Percentiles rank a stretch among this genome's conserved stretches.
Evolutionary conservation across 75 land plant genomes (phyloP).

Genomic region (Ceratopteris richardii): DNA sequence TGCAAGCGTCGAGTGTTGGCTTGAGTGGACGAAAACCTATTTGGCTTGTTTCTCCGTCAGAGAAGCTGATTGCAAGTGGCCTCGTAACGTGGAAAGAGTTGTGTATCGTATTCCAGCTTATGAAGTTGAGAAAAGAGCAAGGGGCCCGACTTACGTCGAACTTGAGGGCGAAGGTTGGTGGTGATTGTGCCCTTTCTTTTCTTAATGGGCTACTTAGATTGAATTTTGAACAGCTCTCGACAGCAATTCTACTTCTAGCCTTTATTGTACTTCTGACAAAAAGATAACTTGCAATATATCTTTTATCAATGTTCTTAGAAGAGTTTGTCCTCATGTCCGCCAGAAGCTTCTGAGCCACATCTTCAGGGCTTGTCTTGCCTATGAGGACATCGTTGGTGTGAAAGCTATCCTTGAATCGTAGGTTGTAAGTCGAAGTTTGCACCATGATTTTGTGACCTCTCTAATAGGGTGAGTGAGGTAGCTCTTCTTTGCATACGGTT

Average conservation of each 20-base stretch:
- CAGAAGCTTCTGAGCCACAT: slow-evolving; percentile 8
- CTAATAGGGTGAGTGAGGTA: slow-evolving; percentile 34
- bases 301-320: neutral
- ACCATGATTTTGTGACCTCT: slow-evolving; percentile 16
- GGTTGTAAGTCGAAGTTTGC: slow-evolving; percentile 2
- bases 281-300: no score
- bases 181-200: neutral
- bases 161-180: neutral
- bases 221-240: neutral
- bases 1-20: neutral
- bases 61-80: neutral
- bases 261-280: no score
- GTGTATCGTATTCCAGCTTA: neutral
- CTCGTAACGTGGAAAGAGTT: no score
- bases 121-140: neutral
- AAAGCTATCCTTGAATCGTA: slow-evolving; percentile 3
- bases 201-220: neutral
- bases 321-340: slow-evolving; percentile 6
- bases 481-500: slow-evolving; percentile 34
- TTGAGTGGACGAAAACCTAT: neutral
- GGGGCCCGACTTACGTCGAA: neutral
- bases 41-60: neutral
- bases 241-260: no score
- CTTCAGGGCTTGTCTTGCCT: slow-evolving; percentile 3
- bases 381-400: slow-evolving; percentile 3